Evolutionary conservation across 768 basidiomycete species (phyloP).

Genomic region (Paxillus rubicundulus): DNA sequence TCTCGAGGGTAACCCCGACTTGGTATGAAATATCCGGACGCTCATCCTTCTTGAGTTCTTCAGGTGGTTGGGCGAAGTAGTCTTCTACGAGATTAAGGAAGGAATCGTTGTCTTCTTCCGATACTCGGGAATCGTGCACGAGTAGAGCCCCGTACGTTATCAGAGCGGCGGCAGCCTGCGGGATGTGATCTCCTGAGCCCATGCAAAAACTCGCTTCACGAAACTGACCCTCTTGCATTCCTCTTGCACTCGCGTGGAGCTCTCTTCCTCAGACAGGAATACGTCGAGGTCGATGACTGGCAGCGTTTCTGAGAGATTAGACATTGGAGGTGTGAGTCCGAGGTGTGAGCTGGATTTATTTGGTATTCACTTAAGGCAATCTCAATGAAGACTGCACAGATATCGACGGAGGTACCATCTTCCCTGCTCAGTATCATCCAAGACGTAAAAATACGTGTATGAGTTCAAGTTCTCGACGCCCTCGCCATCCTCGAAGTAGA

Average conservation of each 20-base stretch:
- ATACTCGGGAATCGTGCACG: conserved; percentile 80
- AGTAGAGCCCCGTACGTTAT: conserved; percentile 85
- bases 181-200: background rate
- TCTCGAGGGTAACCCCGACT: conserved; percentile 93
- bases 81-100: conserved; percentile 93
- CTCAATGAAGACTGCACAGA: background rate
- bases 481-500: background rate
- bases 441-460: background rate
- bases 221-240: conserved; percentile 63
- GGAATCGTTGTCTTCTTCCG: conserved; percentile 71
- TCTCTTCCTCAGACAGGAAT: conserved; percentile 48
- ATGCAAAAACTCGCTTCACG: background rate
- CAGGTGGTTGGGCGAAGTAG: conserved; percentile 78
- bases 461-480: background rate
- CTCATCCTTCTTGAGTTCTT: conserved; percentile 68
- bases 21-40: conserved; percentile 87
- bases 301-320: conserved; percentile 49
- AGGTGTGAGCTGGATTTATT: background rate
- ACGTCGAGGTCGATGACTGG: conserved; percentile 79
- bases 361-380: background rate
- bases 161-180: conserved; percentile 78
- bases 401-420: background rate
- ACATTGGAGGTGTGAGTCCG: conserved; percentile 32
- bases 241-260: conserved; percentile 46
- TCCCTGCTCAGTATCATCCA: background rate